A percentile compares a stretch with the other conserved stretches of the same genome.
Evolutionary conservation across 805 yeast genomes (phyloP).

Genomic region (Yarrowia bubula): DNA sequence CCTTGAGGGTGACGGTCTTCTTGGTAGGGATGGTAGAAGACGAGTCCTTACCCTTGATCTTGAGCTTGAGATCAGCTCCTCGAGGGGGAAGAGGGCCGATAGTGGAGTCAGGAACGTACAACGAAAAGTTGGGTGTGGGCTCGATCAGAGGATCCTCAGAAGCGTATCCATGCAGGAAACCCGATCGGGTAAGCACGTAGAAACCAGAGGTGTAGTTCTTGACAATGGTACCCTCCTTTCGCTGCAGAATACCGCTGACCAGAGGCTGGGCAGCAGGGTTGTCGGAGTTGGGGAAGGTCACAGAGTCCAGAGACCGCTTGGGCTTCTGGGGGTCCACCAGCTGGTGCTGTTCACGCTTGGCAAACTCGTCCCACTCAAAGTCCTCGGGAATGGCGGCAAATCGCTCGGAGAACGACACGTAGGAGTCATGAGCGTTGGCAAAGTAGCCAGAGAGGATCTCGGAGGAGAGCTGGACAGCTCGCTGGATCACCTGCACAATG

Average conservation of each 20-base stretch:
- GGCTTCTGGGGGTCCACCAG: conserved; percentile 40
- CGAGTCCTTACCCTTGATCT: conserved; percentile 47
- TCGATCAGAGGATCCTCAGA: conserved; percentile 45
- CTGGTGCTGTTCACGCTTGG: conserved; percentile 37
- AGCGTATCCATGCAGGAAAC: conserved; percentile 49
- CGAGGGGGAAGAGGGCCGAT: conserved; percentile 41
- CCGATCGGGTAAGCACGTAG: conserved; percentile 49
- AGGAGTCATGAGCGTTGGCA: conserved; percentile 37
- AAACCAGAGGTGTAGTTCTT: conserved; percentile 46
- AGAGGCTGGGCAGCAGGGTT: conserved; percentile 47
- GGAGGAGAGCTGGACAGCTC: conserved; percentile 40
- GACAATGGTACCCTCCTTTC: conserved; percentile 47
- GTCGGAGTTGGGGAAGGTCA: conserved; percentile 44
- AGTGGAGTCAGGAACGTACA: conserved; percentile 50
- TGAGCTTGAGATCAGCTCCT: conserved; percentile 44
- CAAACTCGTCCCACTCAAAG: conserved; percentile 49
- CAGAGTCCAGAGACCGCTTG: conserved; percentile 42
- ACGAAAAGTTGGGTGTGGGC: conserved; percentile 47
- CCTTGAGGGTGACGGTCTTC: conserved; percentile 45
- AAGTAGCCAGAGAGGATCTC: conserved; percentile 39
- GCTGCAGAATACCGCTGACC: conserved; percentile 48
- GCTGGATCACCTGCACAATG: conserved; percentile 45
- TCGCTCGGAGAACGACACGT: conserved; percentile 37
- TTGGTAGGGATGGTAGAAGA: conserved; percentile 37
- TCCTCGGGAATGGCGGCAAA: conserved; percentile 42